Base-by-base conservation (phyloP, 148 eudicot genomes). In the Rhododendron griersonianum region DNA sequence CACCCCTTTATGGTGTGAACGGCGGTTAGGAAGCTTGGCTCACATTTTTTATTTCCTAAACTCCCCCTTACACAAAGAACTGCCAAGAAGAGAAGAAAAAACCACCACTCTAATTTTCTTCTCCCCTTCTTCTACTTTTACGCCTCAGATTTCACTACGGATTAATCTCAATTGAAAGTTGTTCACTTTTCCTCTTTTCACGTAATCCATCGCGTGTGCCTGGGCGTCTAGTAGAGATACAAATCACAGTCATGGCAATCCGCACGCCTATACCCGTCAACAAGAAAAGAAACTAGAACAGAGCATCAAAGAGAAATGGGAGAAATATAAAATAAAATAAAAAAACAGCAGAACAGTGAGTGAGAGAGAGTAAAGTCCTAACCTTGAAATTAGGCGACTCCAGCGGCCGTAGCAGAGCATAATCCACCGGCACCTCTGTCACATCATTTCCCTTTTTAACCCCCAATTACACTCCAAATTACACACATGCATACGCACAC, bases 381-480 rank as follows among this genome's bases (percentile, higher is more conserved):
- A 85, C 87, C 87, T 85, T 78, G 41, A 85, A 78, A 53, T 78
- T 80, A 25, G 82, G 59, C 7, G 83, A 59, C 59, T 78, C 83
- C 55, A 78, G 83, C 25, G 87, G 87, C 77, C 81, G 65, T 8
- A 78, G 59, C 33, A 78, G 41, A 78, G 82, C 82, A 61, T 85
- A 85, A 85, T 85, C 87, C 82, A 85, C 76, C 57, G 87, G 87
- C 41, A 85, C 87, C 83, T 85, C 87, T 78, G 83, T 45, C 82
- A 78, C 75, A 85, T 85, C 87, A 85, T 39, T 41, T 14, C 30
- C 80, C 16, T 16, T 19, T 6, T 84, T n/a, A 74, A 47, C 50
- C 74, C 16, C 39, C 48, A 75, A 39, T 75, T 18, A 2, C n/a
- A 37, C 19, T 35, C 44, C 78, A 75, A 75, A 75, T 75, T 75